Percentiles rank a stretch among this genome's conserved stretches.
phyloP scores from a whole-genome alignment of 2,329 filamentous ascomycete species.

The Epichloe hybrida region DNA sequence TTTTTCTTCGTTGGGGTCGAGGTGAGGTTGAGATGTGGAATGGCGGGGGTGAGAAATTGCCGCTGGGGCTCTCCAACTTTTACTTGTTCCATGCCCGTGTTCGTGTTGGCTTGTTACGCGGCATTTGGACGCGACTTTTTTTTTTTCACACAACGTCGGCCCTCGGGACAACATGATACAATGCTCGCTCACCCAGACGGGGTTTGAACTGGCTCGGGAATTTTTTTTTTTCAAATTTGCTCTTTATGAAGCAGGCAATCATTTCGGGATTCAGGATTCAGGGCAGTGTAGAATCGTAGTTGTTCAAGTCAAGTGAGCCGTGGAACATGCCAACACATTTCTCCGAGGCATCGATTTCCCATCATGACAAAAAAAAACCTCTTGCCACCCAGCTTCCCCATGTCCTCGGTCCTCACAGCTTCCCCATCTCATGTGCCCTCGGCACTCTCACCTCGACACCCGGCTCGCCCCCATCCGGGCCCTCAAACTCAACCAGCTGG shows the following conservation, averaged over 20 bases:
- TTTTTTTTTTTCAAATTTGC: background rate
- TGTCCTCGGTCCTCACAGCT: slow-evolving; percentile 1
- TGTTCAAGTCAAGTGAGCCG: too few species aligned
- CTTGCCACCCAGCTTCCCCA: too few species aligned
- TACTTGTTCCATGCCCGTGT: background rate
- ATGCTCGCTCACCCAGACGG: background rate
- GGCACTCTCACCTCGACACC: slow-evolving; percentile 23
- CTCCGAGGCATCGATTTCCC: too few species aligned
- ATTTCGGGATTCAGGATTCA: too few species aligned
- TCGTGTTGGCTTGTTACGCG: background rate
- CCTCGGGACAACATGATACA: too few species aligned
- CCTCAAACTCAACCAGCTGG: slow-evolving; percentile 51
- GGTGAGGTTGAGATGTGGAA: background rate
- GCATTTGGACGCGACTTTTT: background rate
- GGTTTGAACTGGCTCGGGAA: too few species aligned
- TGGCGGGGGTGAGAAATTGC: background rate
- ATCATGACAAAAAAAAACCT: too few species aligned
- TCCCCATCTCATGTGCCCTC: slow-evolving; percentile 6
- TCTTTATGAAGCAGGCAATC: background rate
- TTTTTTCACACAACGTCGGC: too few species aligned
- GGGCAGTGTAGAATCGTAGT: too few species aligned
- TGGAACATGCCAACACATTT: too few species aligned
- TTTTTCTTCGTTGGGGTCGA: background rate
- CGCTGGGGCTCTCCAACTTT: too few species aligned
- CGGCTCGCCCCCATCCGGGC: slow-evolving; percentile 24